phyloP scores from a whole-genome alignment of 495 filamentous ascomycete species.

The Podospora appendiculata region DNA sequence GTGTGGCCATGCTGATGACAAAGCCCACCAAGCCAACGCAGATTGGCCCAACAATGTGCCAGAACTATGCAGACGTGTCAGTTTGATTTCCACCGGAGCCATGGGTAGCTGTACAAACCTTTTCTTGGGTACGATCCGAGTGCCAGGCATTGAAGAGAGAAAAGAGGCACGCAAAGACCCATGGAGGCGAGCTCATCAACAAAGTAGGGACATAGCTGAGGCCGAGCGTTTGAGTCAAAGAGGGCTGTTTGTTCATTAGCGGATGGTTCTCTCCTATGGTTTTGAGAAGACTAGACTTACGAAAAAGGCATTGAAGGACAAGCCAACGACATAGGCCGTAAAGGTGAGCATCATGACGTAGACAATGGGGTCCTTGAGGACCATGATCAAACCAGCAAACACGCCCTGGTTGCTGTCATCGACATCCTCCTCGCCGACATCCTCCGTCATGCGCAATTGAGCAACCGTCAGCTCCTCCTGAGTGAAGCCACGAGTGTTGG shows the following conservation, averaged over 20 bases:
- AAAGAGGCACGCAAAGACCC: slow-evolving; percentile 59
- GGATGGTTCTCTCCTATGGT: no score
- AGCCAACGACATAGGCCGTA: slow-evolving; percentile 30
- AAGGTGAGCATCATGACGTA: slow-evolving; percentile 42
- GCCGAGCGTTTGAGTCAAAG: slow-evolving; percentile 66
- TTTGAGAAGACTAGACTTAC: slow-evolving; percentile 28
- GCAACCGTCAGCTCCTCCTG: slow-evolving; percentile 61
- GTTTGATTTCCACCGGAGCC: background rate
- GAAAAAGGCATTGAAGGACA: slow-evolving; percentile 43
- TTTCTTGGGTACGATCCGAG: slow-evolving; percentile 64
- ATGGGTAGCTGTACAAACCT: slow-evolving; percentile 13
- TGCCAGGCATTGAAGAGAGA: slow-evolving; percentile 68
- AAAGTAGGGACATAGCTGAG: slow-evolving; percentile 62
- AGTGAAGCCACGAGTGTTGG: slow-evolving; percentile 61
- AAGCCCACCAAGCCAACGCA: slow-evolving; percentile 61
- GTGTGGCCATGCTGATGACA: slow-evolving; percentile 63
- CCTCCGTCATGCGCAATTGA: slow-evolving; percentile 60
- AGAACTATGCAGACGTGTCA: slow-evolving; percentile 40
- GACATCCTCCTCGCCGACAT: slow-evolving; percentile 66
- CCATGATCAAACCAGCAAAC: slow-evolving; percentile 60
- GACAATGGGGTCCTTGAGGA: slow-evolving; percentile 62
- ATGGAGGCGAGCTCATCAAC: slow-evolving; percentile 67
- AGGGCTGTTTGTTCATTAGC: slow-evolving; percentile 45
- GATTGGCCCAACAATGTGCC: slow-evolving; percentile 63
- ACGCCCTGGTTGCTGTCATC: slow-evolving; percentile 51